Conservation (phyloP, 805 yeast species). For the Ogataea philodendri region DNA sequence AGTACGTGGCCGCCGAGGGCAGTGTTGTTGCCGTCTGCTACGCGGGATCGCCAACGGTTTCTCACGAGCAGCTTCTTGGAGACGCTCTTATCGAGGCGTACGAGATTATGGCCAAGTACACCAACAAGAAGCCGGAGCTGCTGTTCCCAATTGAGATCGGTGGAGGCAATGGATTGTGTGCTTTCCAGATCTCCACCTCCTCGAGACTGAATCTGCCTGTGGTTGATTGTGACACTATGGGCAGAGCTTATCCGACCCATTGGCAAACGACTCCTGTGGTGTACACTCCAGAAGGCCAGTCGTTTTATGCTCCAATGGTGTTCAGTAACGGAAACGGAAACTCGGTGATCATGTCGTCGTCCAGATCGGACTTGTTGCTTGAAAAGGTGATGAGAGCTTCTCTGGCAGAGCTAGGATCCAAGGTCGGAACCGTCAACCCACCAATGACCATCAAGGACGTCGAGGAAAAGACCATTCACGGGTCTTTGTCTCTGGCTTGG, state of each 20-base stretch:
- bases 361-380: constrained; percentile 33
- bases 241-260: constrained; percentile 46
- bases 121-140: constrained; percentile 31
- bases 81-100: constrained; percentile 36
- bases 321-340: constrained; percentile 43
- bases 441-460: constrained; percentile 23
- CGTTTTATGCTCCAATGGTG: constrained; percentile 24
- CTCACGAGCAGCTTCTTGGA: constrained; percentile 42
- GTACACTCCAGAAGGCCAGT: constrained; percentile 24
- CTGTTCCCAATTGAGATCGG: constrained; percentile 43
- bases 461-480: constrained; percentile 22
- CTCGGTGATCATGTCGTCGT: constrained; percentile 33
- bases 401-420: constrained; percentile 40
- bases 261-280: constrained; percentile 40
- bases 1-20: constrained; percentile 29
- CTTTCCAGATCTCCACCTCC: constrained; percentile 26
- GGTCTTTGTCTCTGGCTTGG: constrained; percentile 43
- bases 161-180: constrained; percentile 42
- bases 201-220: constrained; percentile 26
- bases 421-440: constrained; percentile 38
- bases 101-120: constrained; percentile 30
- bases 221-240: constrained; percentile 47
- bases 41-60: constrained; percentile 49
- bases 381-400: constrained; percentile 43
- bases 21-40: constrained; percentile 35